A percentile compares a stretch with the other conserved stretches of the same genome.
phyloP scores from a whole-genome alignment of 2,329 filamentous ascomycete genomes.

The Beauveria sp. region DNA sequence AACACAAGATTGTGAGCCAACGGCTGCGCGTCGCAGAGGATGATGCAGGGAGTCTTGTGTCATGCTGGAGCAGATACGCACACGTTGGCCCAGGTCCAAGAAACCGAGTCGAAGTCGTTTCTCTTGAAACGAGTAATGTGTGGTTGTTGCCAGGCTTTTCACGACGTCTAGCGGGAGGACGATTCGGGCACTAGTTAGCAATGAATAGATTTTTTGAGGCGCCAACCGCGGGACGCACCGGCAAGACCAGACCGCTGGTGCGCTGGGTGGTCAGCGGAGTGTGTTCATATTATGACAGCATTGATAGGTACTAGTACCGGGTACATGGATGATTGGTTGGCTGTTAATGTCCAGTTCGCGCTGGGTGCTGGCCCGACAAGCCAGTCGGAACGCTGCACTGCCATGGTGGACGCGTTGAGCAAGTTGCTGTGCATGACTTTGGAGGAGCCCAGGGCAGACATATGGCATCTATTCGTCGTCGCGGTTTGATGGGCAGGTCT shows the following conservation, averaged over 20 bases:
- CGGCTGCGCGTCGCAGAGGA: no score
- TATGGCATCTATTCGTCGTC: neutral
- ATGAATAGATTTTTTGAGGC: neutral
- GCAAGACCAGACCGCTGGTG: neutral
- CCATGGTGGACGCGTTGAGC: neutral
- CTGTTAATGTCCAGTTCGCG: neutral
- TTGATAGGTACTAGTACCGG: no score
- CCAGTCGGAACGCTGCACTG: neutral
- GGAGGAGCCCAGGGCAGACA: neutral
- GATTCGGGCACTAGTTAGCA: neutral
- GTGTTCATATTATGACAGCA: no score
- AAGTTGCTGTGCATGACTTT: neutral
- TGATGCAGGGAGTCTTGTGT: no score
- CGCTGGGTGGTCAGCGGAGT: neutral
- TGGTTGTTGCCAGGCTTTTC: neutral
- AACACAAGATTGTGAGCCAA: no score
- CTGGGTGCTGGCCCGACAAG: neutral
- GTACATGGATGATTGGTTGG: neutral
- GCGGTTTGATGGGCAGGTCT: neutral
- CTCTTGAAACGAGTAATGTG: neutral
- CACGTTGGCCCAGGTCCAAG: no score
- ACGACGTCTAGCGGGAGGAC: neutral
- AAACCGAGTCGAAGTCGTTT: neutral
- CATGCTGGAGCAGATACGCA: no score
- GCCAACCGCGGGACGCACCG: neutral